Evolutionary conservation across 176 grass and related monocot species (phyloP), one percentile per base, ranked within the genome.

Genomic region (Leersia perrieri): DNA sequence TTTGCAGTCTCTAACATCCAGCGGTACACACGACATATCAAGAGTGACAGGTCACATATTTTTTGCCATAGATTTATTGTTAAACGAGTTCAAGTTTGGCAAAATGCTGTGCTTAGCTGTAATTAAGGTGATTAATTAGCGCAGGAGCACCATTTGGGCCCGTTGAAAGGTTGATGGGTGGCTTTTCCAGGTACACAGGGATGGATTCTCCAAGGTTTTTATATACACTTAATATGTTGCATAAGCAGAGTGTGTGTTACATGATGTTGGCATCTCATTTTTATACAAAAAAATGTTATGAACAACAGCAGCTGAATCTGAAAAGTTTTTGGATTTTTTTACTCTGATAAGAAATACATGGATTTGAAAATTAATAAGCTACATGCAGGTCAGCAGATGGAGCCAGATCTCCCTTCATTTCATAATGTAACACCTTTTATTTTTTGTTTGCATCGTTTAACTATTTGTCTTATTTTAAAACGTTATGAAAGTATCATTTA

Each of bases 141-240:
- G 41, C 27, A 15, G 20, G 33, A 64, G 9, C 18, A 9, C 5
- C 60, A 42, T 45, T 77, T 44, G 75, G 38, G 36, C 27, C 3
- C 41, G 36, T 64, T 77, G 36, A 77, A 78, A 66, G 75, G 75
- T 16, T 66, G 61, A 2, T 60, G 44, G 44, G 31, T 78, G 27
- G 60, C 75, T 45, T 64, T 65, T 47, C 27, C 1, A 33, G 27
- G 18, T 1, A 45, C 2, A 63, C 25, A 18, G 9, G 74, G 35
- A 41, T 63, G 35, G 28, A 63, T 58, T 74, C 20, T 74, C 45
- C 29, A 14, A 55, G 7, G 9, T 20, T 35, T 34, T 35, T 34
- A 7, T 35, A 26, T 58, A 27, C 12, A 3, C 27, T n/a, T n/a
- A n/a, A n/a, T n/a, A n/a, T n/a, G n/a, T n/a, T 62, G 11, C 49